Evolutionary conservation across 2,329 filamentous ascomycete species (phyloP).

Genomic region (Alternaria triticina): DNA sequence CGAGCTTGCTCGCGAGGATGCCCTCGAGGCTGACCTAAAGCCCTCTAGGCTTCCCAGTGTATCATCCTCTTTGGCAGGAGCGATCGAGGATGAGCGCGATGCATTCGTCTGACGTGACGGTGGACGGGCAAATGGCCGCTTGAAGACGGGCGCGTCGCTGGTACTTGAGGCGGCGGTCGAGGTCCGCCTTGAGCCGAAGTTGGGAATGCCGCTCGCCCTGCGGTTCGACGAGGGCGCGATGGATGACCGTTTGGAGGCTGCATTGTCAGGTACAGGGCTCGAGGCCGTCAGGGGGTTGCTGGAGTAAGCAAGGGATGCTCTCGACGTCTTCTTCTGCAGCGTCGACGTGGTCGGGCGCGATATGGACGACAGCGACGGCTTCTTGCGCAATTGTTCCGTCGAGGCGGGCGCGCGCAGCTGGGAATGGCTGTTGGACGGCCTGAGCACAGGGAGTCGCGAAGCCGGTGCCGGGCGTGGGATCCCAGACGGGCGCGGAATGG

Average conservation of each 20-base stretch:
- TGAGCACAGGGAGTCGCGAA: constrained; percentile 61
- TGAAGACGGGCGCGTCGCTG: constrained; percentile 42
- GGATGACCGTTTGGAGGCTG: constrained; percentile 31
- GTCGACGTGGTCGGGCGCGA: constrained; percentile 19
- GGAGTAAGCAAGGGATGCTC: constrained; percentile 35
- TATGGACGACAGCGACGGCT: constrained; percentile 37
- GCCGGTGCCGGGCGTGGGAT: constrained; percentile 56
- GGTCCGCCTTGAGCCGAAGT: constrained; percentile 21
- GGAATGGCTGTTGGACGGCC: constrained; percentile 45
- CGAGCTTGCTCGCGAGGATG: constrained; percentile 49
- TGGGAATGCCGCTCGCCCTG: constrained; percentile 30
- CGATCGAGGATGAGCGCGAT: constrained; percentile 20
- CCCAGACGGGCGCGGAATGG: constrained; percentile 40
- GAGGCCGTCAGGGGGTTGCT: constrained; percentile 20
- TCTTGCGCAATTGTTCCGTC: constrained; percentile 52
- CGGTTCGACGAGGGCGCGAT: constrained; percentile 24
- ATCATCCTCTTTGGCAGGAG: constrained; percentile 41
- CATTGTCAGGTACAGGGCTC: constrained; percentile 12
- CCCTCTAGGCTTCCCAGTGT: constrained; percentile 51
- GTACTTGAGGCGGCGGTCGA: constrained; percentile 4
- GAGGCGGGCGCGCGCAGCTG: constrained; percentile 53
- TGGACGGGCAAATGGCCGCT: constrained; percentile 45
- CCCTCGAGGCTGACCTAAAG: constrained; percentile 52
- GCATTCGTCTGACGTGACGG: constrained; percentile 41
- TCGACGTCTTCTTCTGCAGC: constrained; percentile 42